Conservation (phyloP, 257 asterid genomes). For the Capsicum baccatum region DNA sequence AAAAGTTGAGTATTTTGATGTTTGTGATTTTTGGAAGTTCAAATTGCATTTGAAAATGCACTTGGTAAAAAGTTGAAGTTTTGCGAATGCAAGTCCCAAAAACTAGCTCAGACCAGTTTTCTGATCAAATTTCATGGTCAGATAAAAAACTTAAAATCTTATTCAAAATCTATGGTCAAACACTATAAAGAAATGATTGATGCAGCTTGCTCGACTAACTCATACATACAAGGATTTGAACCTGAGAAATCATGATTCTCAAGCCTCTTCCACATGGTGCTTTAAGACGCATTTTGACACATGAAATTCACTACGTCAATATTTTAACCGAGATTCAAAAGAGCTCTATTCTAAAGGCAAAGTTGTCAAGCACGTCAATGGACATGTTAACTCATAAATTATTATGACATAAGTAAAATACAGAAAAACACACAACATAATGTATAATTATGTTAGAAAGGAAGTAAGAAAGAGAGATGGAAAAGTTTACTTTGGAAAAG, state of each 20-base stretch:
- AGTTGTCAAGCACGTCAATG: neutral
- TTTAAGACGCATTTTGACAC: neutral
- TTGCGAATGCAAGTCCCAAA: neutral
- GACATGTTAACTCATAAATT: too few species aligned
- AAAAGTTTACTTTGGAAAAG: conserved; percentile 49
- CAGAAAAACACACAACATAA: too few species aligned
- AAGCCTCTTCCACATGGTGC: neutral
- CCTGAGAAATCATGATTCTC: neutral
- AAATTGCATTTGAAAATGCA: neutral
- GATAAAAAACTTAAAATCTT: neutral
- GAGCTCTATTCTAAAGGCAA: neutral
- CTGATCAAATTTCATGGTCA: neutral
- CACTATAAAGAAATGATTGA: neutral
- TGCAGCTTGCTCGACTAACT: neutral
- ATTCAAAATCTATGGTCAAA: neutral
- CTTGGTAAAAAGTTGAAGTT: neutral
- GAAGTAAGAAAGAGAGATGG: neutral
- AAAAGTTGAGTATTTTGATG: neutral
- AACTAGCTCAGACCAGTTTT: too few species aligned
- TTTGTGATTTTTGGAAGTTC: neutral
- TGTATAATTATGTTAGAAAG: too few species aligned
- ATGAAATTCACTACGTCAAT: neutral
- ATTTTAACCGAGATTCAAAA: neutral
- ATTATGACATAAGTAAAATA: too few species aligned
- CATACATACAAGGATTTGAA: neutral